Base-by-base conservation (phyloP, 768 basidiomycete species). In the Psilocybe sp. region DNA sequence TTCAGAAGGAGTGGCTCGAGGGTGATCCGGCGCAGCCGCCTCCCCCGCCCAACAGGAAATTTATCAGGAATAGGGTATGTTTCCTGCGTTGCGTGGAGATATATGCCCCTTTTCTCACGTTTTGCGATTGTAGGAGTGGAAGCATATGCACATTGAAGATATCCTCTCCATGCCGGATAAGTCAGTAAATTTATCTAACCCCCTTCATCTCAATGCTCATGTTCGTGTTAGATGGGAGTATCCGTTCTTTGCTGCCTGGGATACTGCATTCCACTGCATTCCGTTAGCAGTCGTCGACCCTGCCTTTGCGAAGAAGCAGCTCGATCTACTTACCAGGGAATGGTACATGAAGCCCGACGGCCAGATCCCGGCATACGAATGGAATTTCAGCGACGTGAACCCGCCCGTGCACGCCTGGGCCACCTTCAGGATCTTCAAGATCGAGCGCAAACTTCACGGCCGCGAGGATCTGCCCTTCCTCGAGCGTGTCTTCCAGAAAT, bases 321-420 rank as follows among this genome's bases (percentile, higher is more conserved):
- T 99, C 33, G 96, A 98, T 66, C 65, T 98, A 52, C 78, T 99
- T 60, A 98, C 96, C 2, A 79, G 97, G 49, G 97, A 99, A 70
- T 99, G 97, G 97, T 99, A 98, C 71, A 91, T 92, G 89, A 97
- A 97, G 66, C 97, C 97, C 1, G 96, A 98, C 65, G 97, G 97
- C 33, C 95, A 97, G 62, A 89, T 99, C 50, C 97, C 97, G 3
- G 97, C 97, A 0, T 99, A 98, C 66, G 97, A 99, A 67, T 99
- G 97, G 97, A 98, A 99, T 65, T 98, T 97, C 61, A 82, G 87
- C 44, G 97, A 99, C 64, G 97, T 98, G 55, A 98, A 99, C 66
- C 97, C 97, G 8, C 97, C 97, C 11, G 97, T 99, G 3, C 97
- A 99, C 69, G 97, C 97, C 8, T 99, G 97, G 91, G 91, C 93